Evolutionary conservation across 2,329 filamentous ascomycete species (phyloP).

Genomic region (Gaeumannomyces tritici): DNA sequence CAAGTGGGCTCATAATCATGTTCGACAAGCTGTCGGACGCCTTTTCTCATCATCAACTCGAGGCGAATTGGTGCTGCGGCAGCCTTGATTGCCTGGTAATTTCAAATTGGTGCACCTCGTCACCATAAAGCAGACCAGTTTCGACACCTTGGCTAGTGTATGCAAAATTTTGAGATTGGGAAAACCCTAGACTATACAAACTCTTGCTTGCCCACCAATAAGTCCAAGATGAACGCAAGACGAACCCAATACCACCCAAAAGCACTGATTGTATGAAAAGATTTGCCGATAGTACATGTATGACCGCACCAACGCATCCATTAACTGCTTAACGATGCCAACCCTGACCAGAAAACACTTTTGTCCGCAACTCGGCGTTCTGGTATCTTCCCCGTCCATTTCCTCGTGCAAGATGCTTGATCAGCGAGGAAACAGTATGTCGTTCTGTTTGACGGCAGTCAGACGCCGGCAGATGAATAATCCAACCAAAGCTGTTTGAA

Average conservation of each 20-base stretch:
- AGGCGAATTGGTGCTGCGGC: background rate
- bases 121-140: background rate
- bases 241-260: background rate
- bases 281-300: conserved; percentile 44
- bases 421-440: background rate
- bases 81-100: background rate
- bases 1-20: background rate
- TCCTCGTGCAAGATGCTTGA: background rate
- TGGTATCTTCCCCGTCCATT: conserved; percentile 13
- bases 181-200: conserved; percentile 5
- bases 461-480: background rate
- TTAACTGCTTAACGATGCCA: background rate
- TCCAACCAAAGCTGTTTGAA: background rate
- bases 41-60: background rate
- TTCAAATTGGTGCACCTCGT: too few relatives aligned
- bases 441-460: background rate
- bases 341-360: conserved; percentile 5
- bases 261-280: conserved; percentile 15
- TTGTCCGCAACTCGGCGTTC: conserved; percentile 11
- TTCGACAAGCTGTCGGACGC: background rate
- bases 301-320: conserved; percentile 12
- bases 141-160: background rate
- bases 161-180: background rate
- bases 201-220: background rate
- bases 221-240: background rate